Conservation (phyloP, 805 yeast genomes). For the Danielia oregonensis region DNA sequence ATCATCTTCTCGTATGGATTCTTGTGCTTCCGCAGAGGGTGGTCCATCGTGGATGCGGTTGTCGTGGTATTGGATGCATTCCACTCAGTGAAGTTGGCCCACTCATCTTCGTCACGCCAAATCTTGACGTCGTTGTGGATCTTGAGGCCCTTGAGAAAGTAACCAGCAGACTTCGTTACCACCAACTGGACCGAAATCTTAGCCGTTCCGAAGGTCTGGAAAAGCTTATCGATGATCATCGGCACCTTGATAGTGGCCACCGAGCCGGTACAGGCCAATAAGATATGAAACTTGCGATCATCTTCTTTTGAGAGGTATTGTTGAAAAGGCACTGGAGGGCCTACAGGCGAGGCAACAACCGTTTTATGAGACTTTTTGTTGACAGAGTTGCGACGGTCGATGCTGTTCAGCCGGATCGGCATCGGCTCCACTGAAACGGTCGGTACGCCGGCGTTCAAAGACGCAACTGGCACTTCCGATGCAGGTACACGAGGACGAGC, state of each 20-base stretch:
- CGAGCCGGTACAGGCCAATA: slow-evolving; percentile 92
- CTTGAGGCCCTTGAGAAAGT: slow-evolving; percentile 54
- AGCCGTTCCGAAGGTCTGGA: slow-evolving; percentile 66
- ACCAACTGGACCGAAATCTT: slow-evolving; percentile 81
- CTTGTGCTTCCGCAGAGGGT: slow-evolving; percentile 9
- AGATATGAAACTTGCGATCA: slow-evolving; percentile 81
- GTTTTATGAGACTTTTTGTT: slow-evolving; percentile 45
- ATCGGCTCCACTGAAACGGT: neutral
- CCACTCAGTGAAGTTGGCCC: slow-evolving; percentile 50
- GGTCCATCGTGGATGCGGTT: slow-evolving; percentile 17
- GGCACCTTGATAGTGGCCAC: slow-evolving; percentile 96
- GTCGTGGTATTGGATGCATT: slow-evolving; percentile 14
- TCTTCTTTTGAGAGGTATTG: slow-evolving; percentile 65
- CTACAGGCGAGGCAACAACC: slow-evolving; percentile 51
- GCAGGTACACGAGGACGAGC: too few species aligned
- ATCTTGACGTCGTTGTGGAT: slow-evolving; percentile 67
- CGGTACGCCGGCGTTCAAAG: slow-evolving; percentile 1
- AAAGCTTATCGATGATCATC: slow-evolving; percentile 78
- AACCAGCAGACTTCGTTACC: slow-evolving; percentile 81
- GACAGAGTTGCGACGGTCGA: slow-evolving; percentile 15
- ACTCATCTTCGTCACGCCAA: slow-evolving; percentile 94
- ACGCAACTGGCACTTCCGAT: too few species aligned
- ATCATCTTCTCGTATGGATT: slow-evolving; percentile 26
- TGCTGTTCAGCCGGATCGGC: slow-evolving; percentile 6
- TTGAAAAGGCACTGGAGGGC: slow-evolving; percentile 71